phyloP scores from a whole-genome alignment of 202 grass and related monocot species.

The Musa balbisiana region DNA sequence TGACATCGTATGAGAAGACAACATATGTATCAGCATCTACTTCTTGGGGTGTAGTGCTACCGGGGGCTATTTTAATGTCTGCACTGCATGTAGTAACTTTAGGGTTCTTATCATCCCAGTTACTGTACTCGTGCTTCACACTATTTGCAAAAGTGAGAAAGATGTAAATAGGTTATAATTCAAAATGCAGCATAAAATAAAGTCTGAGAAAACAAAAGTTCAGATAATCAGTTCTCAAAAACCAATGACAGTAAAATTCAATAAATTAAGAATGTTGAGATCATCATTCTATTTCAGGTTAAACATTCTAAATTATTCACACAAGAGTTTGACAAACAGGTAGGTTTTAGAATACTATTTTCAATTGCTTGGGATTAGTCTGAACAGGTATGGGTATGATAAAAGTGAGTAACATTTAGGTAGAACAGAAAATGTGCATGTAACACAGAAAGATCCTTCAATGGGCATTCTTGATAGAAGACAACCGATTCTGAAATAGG shows the following conservation, averaged over 20 bases:
- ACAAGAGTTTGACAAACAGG: background rate
- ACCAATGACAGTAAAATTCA: no score
- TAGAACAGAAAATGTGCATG: no score
- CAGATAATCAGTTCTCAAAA: background rate
- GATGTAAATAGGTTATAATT: background rate
- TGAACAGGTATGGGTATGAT: background rate
- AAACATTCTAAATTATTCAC: background rate
- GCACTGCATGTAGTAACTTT: constrained; percentile 64
- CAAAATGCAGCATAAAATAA: background rate
- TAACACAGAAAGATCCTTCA: no score
- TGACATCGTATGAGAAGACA: constrained; percentile 91
- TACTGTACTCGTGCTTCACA: constrained; percentile 77
- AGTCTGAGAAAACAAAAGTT: background rate
- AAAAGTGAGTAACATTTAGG: background rate
- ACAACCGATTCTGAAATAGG: no score
- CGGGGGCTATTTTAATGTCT: constrained; percentile 73
- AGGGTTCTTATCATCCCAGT: constrained; percentile 83
- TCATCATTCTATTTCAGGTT: background rate
- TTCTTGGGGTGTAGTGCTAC: constrained; percentile 76
- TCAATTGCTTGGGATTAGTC: background rate
- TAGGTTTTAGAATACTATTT: background rate
- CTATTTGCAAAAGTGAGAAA: constrained; percentile 22
- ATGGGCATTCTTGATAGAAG: no score
- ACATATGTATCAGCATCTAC: constrained; percentile 56
- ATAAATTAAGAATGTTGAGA: background rate